Evolutionary conservation across 129 eudicot species (phyloP).

Genomic region (Daucus carota): DNA sequence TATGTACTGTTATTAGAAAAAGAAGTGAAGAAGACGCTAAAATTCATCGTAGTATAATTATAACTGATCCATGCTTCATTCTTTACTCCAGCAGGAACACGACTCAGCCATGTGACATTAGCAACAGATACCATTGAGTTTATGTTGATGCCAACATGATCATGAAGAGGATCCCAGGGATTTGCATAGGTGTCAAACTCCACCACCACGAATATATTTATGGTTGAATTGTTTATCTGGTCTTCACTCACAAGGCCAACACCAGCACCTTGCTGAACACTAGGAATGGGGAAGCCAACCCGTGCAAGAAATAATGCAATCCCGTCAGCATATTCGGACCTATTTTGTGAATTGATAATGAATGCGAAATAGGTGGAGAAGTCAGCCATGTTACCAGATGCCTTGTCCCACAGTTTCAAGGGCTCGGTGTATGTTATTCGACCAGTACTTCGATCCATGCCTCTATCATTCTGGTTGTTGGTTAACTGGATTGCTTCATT

Average conservation of each 20-base stretch:
- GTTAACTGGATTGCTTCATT: slow-evolving; percentile 26
- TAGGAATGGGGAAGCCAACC: slow-evolving; percentile 14
- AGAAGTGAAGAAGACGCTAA: slow-evolving; percentile 29
- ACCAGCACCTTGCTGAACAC: slow-evolving; percentile 21
- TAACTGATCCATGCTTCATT: slow-evolving; percentile 41
- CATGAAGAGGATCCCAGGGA: slow-evolving; percentile 24
- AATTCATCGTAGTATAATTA: slow-evolving; percentile 19
- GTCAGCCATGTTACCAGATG: slow-evolving; percentile 25
- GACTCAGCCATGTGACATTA: slow-evolving; percentile 21
- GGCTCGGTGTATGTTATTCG: slow-evolving; percentile 18
- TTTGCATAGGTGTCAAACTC: slow-evolving; percentile 38
- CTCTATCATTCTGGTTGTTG: slow-evolving; percentile 23
- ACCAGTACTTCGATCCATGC: slow-evolving; percentile 19
- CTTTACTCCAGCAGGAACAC: slow-evolving; percentile 18
- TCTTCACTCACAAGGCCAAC: slow-evolving; percentile 23
- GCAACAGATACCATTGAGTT: slow-evolving; percentile 26
- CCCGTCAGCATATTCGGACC: slow-evolving; percentile 23
- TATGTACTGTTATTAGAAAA: slow-evolving; percentile 13
- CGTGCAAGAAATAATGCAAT: slow-evolving; percentile 33
- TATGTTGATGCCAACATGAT: slow-evolving; percentile 35
- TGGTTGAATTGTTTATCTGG: slow-evolving; percentile 18
- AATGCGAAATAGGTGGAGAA: slow-evolving; percentile 26
- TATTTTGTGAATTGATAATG: slow-evolving; percentile 15
- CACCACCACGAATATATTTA: slow-evolving; percentile 30
- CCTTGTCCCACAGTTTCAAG: slow-evolving; percentile 24